A percentile compares a stretch with the other conserved stretches of the same genome.
Evolutionary conservation across 768 basidiomycete species (phyloP).

Genomic region (Brasilioporus rufonigricans): DNA sequence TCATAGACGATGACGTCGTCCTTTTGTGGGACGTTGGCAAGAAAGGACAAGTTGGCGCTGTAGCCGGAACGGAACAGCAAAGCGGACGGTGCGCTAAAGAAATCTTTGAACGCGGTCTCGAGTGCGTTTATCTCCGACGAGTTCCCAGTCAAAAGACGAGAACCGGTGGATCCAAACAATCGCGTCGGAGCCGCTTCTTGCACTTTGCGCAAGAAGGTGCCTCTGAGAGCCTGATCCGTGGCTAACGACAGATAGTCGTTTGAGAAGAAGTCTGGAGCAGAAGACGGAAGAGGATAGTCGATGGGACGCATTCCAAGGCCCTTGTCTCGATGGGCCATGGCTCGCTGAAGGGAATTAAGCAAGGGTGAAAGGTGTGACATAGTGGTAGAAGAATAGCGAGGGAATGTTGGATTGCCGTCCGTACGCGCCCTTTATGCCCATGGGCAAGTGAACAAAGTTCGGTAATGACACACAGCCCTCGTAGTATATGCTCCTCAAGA

Average conservation of each 20-base stretch:
- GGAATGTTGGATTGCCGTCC: not conserved
- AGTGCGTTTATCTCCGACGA: conserved; percentile 13
- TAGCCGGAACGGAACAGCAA: conserved; percentile 56
- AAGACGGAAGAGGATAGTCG: conserved; percentile 18
- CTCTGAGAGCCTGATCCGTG: conserved; percentile 29
- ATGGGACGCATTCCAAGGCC: conserved; percentile 10
- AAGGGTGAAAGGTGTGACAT: conserved; percentile 13
- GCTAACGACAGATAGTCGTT: conserved; percentile 54
- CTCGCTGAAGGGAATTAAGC: conserved; percentile 13
- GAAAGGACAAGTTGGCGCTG: conserved; percentile 52
- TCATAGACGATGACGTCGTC: conserved; percentile 53
- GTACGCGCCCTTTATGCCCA: conserved; percentile 4
- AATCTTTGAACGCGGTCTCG: conserved; percentile 8
- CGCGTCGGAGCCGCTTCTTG: conserved; percentile 15
- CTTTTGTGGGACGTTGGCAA: conserved; percentile 41
- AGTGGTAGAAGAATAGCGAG: not conserved
- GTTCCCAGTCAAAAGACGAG: conserved; percentile 46
- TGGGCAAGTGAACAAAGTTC: not conserved
- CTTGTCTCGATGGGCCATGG: conserved; percentile 4
- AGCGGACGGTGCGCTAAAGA: conserved; percentile 36
- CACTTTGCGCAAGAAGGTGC: conserved; percentile 32
- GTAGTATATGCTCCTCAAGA: not conserved
- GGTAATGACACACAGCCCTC: not conserved
- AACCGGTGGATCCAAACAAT: conserved; percentile 49
- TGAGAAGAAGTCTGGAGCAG: conserved; percentile 39